phyloP scores from a whole-genome alignment of 2,329 filamentous ascomycete species.

The Xylogone sp. region DNA sequence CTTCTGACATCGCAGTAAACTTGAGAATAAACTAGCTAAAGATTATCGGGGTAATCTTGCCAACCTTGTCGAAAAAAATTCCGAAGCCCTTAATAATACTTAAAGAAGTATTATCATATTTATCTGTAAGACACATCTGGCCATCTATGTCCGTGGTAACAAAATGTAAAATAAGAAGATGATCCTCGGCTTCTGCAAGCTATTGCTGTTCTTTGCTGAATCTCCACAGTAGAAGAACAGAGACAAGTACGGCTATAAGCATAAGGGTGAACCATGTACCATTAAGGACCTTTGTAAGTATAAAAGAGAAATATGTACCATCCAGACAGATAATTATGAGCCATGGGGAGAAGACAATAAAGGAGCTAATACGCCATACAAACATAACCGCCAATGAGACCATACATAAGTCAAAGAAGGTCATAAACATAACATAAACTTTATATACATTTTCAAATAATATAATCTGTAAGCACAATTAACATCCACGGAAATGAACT shows the following conservation, averaged over 20 bases:
- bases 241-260: slow-evolving; percentile 57
- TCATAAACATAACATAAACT: slow-evolving; percentile 76
- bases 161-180: slow-evolving; percentile 45
- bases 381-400: slow-evolving; percentile 68
- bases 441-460: slow-evolving; percentile 71
- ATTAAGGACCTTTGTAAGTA: slow-evolving; percentile 68
- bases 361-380: slow-evolving; percentile 63
- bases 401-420: slow-evolving; percentile 74
- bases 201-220: slow-evolving; percentile 78
- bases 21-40: slow-evolving; percentile 73
- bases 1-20: slow-evolving; percentile 62
- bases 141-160: slow-evolving; percentile 31
- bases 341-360: slow-evolving; percentile 58
- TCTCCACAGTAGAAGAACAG: slow-evolving; percentile 70
- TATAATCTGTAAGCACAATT: slow-evolving; percentile 45
- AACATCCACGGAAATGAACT: neutral
- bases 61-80: slow-evolving; percentile 77
- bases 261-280: slow-evolving; percentile 77
- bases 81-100: slow-evolving; percentile 54
- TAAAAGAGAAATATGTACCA: slow-evolving; percentile 65
- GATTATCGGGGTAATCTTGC: slow-evolving; percentile 59
- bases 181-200: slow-evolving; percentile 63
- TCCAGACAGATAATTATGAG: slow-evolving; percentile 64
- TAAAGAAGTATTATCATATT: slow-evolving; percentile 23
- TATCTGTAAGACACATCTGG: slow-evolving; percentile 27